Conservation (phyloP, 2,329 filamentous ascomycete species). For the Teratosphaeria viscida region DNA sequence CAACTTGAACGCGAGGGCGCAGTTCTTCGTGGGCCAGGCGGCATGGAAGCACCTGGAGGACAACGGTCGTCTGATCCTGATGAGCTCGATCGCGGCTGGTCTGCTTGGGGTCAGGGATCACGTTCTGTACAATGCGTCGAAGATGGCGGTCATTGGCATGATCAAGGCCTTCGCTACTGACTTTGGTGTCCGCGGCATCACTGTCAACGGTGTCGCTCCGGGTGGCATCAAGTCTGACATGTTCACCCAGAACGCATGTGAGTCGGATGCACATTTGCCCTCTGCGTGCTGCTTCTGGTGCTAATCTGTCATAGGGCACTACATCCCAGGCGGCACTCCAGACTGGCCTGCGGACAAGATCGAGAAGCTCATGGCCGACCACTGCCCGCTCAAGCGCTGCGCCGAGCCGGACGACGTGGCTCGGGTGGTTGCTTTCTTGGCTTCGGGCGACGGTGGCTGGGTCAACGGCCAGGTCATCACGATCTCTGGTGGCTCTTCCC, state of each 20-base stretch:
- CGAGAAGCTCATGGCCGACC: conserved; percentile 39
- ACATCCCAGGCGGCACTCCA: conserved; percentile 40
- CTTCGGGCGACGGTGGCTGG: conserved; percentile 30
- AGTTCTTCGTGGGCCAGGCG: conserved; percentile 70
- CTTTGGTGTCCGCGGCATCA: conserved; percentile 57
- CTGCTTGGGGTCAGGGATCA: conserved; percentile 60
- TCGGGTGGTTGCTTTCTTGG: conserved; percentile 30
- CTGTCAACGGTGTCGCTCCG: conserved; percentile 62
- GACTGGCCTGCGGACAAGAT: conserved; percentile 41
- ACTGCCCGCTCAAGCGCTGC: conserved; percentile 40
- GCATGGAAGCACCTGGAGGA: conserved; percentile 60
- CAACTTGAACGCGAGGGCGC: conserved; percentile 56
- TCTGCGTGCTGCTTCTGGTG: not conserved
- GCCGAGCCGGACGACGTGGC: conserved; percentile 37
- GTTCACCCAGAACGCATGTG: conserved; percentile 44
- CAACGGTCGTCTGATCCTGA: conserved; percentile 64
- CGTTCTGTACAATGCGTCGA: conserved; percentile 60
- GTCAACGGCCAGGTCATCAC: conserved; percentile 35
- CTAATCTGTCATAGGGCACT: not conserved
- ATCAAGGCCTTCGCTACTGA: conserved; percentile 62
- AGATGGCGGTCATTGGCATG: conserved; percentile 64
- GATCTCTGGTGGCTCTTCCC: conserved; percentile 32
- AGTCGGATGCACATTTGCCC: not conserved
- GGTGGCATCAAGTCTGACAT: conserved; percentile 68
- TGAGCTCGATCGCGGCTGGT: conserved; percentile 59